Evolutionary conservation across 2,329 filamentous ascomycete genomes (phyloP), one percentile per base, ranked within the genome.

Genomic region (Penicillium freii): DNA sequence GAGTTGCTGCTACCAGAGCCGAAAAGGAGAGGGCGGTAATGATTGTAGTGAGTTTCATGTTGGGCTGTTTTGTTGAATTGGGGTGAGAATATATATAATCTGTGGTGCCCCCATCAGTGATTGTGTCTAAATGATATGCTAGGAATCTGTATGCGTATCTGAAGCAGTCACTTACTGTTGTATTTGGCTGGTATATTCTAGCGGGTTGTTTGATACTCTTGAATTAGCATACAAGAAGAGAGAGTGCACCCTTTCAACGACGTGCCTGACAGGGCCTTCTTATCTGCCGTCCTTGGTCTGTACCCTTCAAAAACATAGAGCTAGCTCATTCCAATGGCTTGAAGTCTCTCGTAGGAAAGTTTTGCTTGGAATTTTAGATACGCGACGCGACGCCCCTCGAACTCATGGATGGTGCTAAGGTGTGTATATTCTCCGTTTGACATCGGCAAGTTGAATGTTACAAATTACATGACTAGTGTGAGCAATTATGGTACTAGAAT

Each of bases 1-100:
- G 63, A 7, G 50, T 48, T 15, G 62, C 53, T 19, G 27, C 56
- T 25, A 55, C 54, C 5, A 60, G 3, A 15, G 53, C 48, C 9
- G 55, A 56, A 39, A 63, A 21, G 5, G 50, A 56, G 1, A 60
- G 34, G 6, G 54, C 36, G 31, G 60, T 51, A 47, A 63, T 23
- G n/a, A 64, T 51, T 21, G 54, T n/a, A 27, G 51, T 54, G 15
- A 64, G 40, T 53, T 66, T 63, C 62, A 64, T 66, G n/a, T 10
- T 51, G 31, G 21, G n/a, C 2, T 33, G 11, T 33, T 8, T 33
- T 31, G 25, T 15, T 31, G 27, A 9, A 46, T 31, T 6, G 23
- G 2, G 10, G 11, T 11, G 5, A 33, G 10, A 11, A 23, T 34
- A 46, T 46, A 46, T 47, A 23, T 34, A 47, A 23, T 11, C 29